These are phyloP conservation scores for Fusarium nodosum DNA, from an alignment of 2,329 filamentous ascomycete genomes.

Conservation along the genomic window DNA sequence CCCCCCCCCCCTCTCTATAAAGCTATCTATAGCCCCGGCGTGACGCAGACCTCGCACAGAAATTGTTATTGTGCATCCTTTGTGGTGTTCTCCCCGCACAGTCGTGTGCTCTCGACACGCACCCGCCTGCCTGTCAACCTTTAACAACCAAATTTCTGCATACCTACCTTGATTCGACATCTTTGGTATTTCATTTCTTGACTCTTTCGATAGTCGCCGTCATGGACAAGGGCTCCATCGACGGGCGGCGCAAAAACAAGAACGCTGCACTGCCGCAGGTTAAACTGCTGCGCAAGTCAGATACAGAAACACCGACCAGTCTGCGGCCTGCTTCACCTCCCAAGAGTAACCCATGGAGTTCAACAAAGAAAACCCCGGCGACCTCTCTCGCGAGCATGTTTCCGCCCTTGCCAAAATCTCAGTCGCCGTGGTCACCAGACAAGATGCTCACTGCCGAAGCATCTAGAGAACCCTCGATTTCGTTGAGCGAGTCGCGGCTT, in stretches of 20 bases:
- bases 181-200: slow-evolving; percentile 4
- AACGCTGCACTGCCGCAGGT: slow-evolving; percentile 14
- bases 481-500: slow-evolving; percentile 20
- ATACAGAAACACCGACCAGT: slow-evolving; percentile 24
- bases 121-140: slow-evolving; percentile 28
- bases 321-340: slow-evolving; percentile 54
- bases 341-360: slow-evolving; percentile 53
- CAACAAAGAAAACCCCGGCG: slow-evolving; percentile 6
- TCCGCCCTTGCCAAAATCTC: slow-evolving; percentile 42
- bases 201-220: slow-evolving; percentile 4
- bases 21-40: slow-evolving; percentile 34
- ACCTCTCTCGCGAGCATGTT: slow-evolving; percentile 33
- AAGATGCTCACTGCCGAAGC: slow-evolving; percentile 21
- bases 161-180: slow-evolving; percentile 11
- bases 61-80: slow-evolving; percentile 37
- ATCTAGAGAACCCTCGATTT: slow-evolving; percentile 34
- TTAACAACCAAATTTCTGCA: slow-evolving; percentile 9
- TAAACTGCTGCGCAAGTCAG: slow-evolving; percentile 27
- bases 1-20: not conserved
- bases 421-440: slow-evolving; percentile 7
- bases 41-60: slow-evolving; percentile 29
- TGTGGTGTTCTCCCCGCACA: slow-evolving; percentile 22
- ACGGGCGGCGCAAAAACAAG: slow-evolving; percentile 46
- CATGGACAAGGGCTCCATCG: slow-evolving; percentile 49
- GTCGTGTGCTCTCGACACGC: slow-evolving; percentile 32